A percentile compares a stretch with the other conserved stretches of the same genome.
These are phyloP conservation scores for Capsicum baccatum DNA, from an alignment of 257 asterid genomes.

Conservation along the genomic window DNA sequence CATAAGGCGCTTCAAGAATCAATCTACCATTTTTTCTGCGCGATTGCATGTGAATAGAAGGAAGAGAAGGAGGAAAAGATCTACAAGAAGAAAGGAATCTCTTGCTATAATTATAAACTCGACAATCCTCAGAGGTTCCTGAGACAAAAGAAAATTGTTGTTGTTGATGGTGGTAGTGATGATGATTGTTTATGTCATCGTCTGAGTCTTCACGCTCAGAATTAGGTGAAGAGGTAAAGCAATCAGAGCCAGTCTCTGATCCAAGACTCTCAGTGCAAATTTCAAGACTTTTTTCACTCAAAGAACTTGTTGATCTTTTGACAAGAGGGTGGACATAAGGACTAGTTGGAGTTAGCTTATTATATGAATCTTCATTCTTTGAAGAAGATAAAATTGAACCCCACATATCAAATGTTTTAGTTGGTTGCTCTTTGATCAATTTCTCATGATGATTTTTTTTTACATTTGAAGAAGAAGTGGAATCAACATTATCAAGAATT, in stretches of 20 bases:
- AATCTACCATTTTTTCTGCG: conserved; percentile 67
- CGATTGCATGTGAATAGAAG: conserved; percentile 60
- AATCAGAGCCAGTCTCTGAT: conserved; percentile 82
- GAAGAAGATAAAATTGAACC: conserved; percentile 45
- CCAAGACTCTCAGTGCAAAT: conserved; percentile 92
- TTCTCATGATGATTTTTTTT: neutral
- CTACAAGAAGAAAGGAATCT: conserved; percentile 35
- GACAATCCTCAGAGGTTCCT: conserved; percentile 40
- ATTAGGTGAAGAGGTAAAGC: conserved; percentile 47
- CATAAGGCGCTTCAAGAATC: conserved; percentile 69
- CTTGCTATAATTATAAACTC: conserved; percentile 42
- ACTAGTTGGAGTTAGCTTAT: conserved; percentile 33
- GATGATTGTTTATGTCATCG: conserved; percentile 25
- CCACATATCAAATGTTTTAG: conserved; percentile 56
- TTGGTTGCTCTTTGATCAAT: conserved; percentile 39
- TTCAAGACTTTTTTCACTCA: conserved; percentile 74
- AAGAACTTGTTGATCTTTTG: conserved; percentile 49
- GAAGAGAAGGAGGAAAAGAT: conserved; percentile 79
- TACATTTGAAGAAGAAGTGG: conserved; percentile 41
- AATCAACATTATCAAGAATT: conserved; percentile 43
- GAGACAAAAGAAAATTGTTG: conserved; percentile 10
- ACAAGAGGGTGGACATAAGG: conserved; percentile 68
- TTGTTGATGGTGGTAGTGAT: conserved; percentile 4
- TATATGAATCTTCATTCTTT: conserved; percentile 38
- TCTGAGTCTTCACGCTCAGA: conserved; percentile 42